phyloP scores from a whole-genome alignment of 2,329 filamentous ascomycete species.

The Graphilbum ipis-grandicollis region DNA sequence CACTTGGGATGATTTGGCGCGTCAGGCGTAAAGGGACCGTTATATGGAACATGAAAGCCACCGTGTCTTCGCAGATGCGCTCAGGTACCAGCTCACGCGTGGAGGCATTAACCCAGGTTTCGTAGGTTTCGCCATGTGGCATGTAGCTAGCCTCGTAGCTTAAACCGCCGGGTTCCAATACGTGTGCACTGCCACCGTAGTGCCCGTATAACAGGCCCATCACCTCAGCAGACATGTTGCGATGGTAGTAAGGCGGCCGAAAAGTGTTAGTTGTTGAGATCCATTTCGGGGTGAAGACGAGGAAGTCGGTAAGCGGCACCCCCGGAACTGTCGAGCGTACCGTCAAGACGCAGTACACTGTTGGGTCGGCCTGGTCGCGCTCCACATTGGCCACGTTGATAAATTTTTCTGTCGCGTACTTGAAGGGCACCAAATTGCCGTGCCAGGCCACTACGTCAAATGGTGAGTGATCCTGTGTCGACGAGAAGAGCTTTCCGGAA shows the following conservation, averaged over 20 bases:
- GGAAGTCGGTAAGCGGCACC: slow-evolving; percentile 43
- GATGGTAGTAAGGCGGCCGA: slow-evolving; percentile 48
- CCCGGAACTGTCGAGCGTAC: slow-evolving; percentile 34
- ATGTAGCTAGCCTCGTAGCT: slow-evolving; percentile 18
- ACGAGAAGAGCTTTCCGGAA: slow-evolving; percentile 40
- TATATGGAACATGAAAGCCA: slow-evolving; percentile 9
- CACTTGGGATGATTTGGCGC: neutral
- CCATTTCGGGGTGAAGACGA: slow-evolving; percentile 52
- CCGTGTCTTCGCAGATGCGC: slow-evolving; percentile 3
- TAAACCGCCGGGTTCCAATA: slow-evolving; percentile 14
- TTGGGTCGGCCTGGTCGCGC: slow-evolving; percentile 49
- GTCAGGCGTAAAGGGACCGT: slow-evolving; percentile 2
- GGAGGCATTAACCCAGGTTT: slow-evolving; percentile 14
- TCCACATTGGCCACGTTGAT: slow-evolving; percentile 35
- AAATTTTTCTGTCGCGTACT: slow-evolving; percentile 38
- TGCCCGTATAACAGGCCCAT: slow-evolving; percentile 31
- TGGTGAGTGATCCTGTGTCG: slow-evolving; percentile 44
- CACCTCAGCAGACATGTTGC: slow-evolving; percentile 39
- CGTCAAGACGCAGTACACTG: slow-evolving; percentile 48
- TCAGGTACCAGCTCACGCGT: slow-evolving; percentile 4
- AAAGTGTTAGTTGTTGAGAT: slow-evolving; percentile 44
- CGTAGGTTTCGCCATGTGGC: slow-evolving; percentile 18
- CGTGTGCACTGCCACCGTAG: slow-evolving; percentile 13
- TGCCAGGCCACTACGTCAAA: slow-evolving; percentile 55
- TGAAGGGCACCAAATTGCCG: slow-evolving; percentile 46